Base-by-base conservation (phyloP, 805 yeast species). In the Sugiyamaella qingdaonensis region DNA sequence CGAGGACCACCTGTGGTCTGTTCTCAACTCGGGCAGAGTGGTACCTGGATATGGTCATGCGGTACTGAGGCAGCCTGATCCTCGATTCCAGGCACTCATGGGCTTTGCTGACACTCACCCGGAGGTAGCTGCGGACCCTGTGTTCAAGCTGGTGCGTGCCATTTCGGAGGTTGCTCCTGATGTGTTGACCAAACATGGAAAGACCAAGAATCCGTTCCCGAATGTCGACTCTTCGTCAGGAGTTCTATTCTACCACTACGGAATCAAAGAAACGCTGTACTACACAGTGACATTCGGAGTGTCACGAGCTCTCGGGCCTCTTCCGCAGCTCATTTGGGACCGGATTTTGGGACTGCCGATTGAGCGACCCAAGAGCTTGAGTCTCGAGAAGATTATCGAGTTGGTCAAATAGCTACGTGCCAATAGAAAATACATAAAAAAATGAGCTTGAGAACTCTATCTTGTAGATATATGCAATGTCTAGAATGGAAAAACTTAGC, bases 31-130 rank as follows among this genome's bases (percentile, higher is more conserved):
- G 46, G 88, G 88, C 57, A 79, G 90, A 64, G 94, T 86, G 56
- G 83, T 86, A 58, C 95, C 95, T 58, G 95, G 95, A 57, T 87
- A 87, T 74, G 95, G 95, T 46, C 95, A 86, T 70, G 94, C 94
- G 52, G 94, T 86, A 49, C 77, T 86, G 69, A 78, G 95, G 73
- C 82, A 80, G 77, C 82, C 92, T 48, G 94, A 86, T 70, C 94
- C 94, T 56, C 78, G 94, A 64, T 86, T 82, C 73, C 76, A 79
- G 53, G 92, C 91, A 54, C 84, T 83, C 76, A 75, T 85, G 65
- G 79, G 79, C 64, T 85, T 85, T 69, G 90, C 85, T 50, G 73
- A 77, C 63, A 65, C 69, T 46, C 73, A 78, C 49, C 70, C 75
- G 7, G 66, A 77, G 68, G 81, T 84, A 73, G 76, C 80, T 51